Evolutionary conservation across 495 filamentous ascomycete species (phyloP).

Genomic region (Aspergillus egyptiacus): DNA sequence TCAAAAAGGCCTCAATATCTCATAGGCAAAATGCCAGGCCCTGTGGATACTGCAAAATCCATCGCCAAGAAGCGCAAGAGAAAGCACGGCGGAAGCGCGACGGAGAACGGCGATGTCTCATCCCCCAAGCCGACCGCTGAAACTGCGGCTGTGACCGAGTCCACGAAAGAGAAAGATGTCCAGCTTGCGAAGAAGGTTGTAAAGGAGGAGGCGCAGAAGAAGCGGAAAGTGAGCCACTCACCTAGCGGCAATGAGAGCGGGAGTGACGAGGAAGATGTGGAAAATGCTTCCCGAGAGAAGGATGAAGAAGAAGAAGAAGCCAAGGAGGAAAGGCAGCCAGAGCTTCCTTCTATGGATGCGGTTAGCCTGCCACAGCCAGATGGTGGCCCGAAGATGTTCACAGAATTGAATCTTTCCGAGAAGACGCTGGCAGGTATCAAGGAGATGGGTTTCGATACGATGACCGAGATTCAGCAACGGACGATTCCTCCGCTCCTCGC

Average conservation of each 20-base stretch:
- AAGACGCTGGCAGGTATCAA: constrained; percentile 83
- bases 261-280: constrained; percentile 27
- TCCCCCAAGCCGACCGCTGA: constrained; percentile 15
- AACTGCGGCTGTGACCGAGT: constrained; percentile 25
- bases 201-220: constrained; percentile 29
- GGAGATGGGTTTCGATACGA: constrained; percentile 86
- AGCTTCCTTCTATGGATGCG: constrained; percentile 46
- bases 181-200: constrained; percentile 19
- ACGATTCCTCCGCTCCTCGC: constrained; percentile 84
- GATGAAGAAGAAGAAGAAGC: constrained; percentile 23
- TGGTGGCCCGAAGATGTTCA: constrained; percentile 56
- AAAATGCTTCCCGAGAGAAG: constrained; percentile 5
- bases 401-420: constrained; percentile 77
- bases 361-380: constrained; percentile 53
- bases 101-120: constrained; percentile 10
- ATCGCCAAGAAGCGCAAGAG: constrained; percentile 65
- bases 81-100: constrained; percentile 36
- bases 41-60: constrained; percentile 48
- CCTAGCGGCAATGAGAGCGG: constrained; percentile 32
- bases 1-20: background rate
- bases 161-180: constrained; percentile 16
- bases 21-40: constrained; percentile 28
- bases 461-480: constrained; percentile 92
- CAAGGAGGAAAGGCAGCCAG: constrained; percentile 25
- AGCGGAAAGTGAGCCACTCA: constrained; percentile 32